Conservation (phyloP, 2,329 filamentous ascomycete species). For the Phoma sp. region DNA sequence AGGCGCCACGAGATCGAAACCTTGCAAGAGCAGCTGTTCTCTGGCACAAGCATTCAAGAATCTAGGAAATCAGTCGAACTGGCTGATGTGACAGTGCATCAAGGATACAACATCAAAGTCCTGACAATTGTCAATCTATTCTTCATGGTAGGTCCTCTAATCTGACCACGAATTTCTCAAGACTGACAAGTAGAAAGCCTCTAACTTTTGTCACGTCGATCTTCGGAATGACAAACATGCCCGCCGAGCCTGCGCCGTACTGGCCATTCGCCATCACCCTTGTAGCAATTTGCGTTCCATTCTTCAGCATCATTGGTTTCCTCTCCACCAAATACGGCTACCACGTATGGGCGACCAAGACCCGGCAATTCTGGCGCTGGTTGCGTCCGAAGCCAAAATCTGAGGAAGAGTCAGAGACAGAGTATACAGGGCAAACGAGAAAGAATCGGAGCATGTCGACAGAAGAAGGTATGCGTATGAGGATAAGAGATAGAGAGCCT, state of each 20-base stretch:
- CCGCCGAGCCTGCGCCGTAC: constrained; percentile 41
- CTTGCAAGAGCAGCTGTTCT: constrained; percentile 67
- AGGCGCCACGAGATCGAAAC: constrained; percentile 62
- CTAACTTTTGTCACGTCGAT: constrained; percentile 68
- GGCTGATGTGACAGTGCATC: constrained; percentile 58
- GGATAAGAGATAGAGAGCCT: constrained; percentile 20
- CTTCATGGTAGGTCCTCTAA: constrained; percentile 52
- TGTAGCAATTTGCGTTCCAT: constrained; percentile 52
- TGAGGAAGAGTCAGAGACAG: constrained; percentile 14
- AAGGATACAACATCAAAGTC: constrained; percentile 66
- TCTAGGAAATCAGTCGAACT: constrained; percentile 65
- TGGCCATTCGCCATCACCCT: constrained; percentile 52
- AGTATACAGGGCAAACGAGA: constrained; percentile 5
- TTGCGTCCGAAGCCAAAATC: constrained; percentile 24
- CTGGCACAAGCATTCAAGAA: constrained; percentile 68
- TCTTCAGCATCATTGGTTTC: constrained; percentile 55
- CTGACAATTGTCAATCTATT: constrained; percentile 67
- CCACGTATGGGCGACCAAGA: constrained; percentile 44
- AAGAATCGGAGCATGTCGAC: constrained; percentile 35
- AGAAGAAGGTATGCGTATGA: constrained; percentile 38
- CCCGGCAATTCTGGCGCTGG: constrained; percentile 38
- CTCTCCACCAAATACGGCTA: constrained; percentile 52
- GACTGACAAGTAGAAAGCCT: constrained; percentile 41
- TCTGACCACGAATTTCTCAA: too few species aligned
- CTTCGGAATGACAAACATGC: constrained; percentile 61